Evolutionary conservation across 331 rosid genomes (phyloP).

Genomic region (Stylosanthes scabra): DNA sequence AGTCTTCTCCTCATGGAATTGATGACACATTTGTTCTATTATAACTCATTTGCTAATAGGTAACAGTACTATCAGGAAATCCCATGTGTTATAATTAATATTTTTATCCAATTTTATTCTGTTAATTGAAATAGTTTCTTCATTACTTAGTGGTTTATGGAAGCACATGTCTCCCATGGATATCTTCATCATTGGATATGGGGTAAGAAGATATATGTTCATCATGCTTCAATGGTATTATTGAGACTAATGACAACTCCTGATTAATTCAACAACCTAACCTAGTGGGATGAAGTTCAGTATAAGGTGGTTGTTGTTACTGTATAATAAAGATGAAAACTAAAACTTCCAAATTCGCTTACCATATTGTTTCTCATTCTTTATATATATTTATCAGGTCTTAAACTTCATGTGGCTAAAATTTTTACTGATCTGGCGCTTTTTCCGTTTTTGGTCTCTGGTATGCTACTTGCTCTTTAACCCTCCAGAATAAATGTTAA

Average conservation of each 20-base stretch:
- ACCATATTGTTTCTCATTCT: conserved; percentile 18
- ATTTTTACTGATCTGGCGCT: conserved; percentile 91
- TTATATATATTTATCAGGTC: conserved; percentile 58
- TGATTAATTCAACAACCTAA: conserved; percentile 16
- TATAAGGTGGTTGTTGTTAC: neutral
- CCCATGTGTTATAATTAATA: conserved; percentile 22
- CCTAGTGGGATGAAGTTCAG: conserved; percentile 20
- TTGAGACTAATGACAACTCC: conserved; percentile 8
- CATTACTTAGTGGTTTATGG: conserved; percentile 70
- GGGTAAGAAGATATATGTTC: conserved; percentile 66
- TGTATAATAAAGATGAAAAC: conserved; percentile 7
- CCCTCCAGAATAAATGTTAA: conserved; percentile 27
- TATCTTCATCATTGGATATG: conserved; percentile 90
- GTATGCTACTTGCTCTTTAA: conserved; percentile 53
- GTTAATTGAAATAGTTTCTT: conserved; percentile 41
- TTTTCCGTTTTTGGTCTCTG: conserved; percentile 91
- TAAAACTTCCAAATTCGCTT: conserved; percentile 15
- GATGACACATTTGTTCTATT: conserved; percentile 81
- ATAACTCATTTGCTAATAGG: conserved; percentile 95
- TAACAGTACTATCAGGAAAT: conserved; percentile 45
- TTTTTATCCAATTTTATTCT: conserved; percentile 31
- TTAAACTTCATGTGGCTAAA: conserved; percentile 96
- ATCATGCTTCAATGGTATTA: conserved; percentile 25
- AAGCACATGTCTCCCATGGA: conserved; percentile 79
- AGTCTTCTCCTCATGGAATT: conserved; percentile 81